Conservation (phyloP, 495 filamentous ascomycete species). For the Neurospora hispaniola region DNA sequence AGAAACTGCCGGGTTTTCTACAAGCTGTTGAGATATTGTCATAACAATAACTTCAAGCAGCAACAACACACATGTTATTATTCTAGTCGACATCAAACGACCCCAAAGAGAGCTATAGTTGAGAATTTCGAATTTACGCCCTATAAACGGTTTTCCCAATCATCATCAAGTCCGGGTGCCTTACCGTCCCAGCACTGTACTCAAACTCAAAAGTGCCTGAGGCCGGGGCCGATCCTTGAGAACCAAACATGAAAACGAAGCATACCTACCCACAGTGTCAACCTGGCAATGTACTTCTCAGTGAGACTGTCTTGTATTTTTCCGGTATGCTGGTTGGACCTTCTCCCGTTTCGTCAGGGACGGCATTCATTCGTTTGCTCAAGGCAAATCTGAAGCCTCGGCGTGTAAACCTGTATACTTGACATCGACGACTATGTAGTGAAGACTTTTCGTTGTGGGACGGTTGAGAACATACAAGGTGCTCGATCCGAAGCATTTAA, state of each 20-base stretch:
- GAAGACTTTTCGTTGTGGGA: background rate
- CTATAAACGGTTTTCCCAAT: background rate
- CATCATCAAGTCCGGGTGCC: background rate
- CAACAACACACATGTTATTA: background rate
- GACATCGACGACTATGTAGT: background rate
- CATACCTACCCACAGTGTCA: too few relatives aligned
- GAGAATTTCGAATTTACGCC: background rate
- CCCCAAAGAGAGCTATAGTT: too few relatives aligned
- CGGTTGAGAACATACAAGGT: background rate
- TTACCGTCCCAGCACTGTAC: background rate
- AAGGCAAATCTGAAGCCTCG: background rate
- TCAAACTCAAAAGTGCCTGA: background rate
- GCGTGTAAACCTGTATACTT: background rate
- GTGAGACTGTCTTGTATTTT: too few relatives aligned
- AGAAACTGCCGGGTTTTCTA: too few relatives aligned
- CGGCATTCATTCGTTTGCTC: too few relatives aligned
- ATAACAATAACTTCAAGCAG: background rate
- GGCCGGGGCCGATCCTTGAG: too few relatives aligned
- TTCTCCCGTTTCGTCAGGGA: background rate
- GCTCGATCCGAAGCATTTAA: background rate
- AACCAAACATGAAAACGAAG: too few relatives aligned
- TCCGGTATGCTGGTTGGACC: too few relatives aligned
- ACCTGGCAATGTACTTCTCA: too few relatives aligned
- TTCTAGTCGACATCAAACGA: too few relatives aligned
- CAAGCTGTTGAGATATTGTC: background rate